Evolutionary conservation across 768 basidiomycete species (phyloP), one percentile per base, ranked within the genome.

Genomic region (Mycena leptocephala): DNA sequence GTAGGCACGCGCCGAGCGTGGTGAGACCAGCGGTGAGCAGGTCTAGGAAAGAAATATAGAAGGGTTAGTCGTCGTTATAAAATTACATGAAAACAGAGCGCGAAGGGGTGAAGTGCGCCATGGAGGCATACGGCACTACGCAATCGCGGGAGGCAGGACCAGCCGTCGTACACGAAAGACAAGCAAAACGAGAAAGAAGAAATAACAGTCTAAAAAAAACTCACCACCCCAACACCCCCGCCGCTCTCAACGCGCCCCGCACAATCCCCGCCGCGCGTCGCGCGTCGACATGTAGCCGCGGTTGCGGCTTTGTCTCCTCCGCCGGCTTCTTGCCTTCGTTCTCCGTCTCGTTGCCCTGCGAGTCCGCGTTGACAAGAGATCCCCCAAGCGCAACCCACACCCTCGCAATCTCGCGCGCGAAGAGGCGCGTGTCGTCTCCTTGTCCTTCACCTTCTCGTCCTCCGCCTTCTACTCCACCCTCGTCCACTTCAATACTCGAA

Each of bases 1-100:
- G 82, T 28, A 90, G 80, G 8, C 79, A 80, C 5, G 73, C 70
- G 0, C 83, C 76, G 6, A 95, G 78, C 0, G 85, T 80, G 5
- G 82, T 83, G 89, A 93, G 94, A 2, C 88, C 90, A 1, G 83
- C 82, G 13, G 86, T 81, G 73, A 91, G 91, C n/a, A 94, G 79
- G 37, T 83, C 90, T 89, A 48, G 63, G 43, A 30, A 63, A 28
- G 18, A 72, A 39, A 30, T 35, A 70, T 20, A 3, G 48, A 22
- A 51, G 48, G n/a, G 48, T n/a, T 11, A 24, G n/a, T 26, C 7
- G 13, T 46, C 43, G 13, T 46, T 20, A 46, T 7, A 2, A 46
- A n/a, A n/a, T n/a, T n/a, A n/a, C n/a, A n/a, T n/a, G n/a, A n/a
- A n/a, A n/a, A n/a, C n/a, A n/a, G n/a, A n/a, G n/a, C n/a, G n/a